Conservation (phyloP, 306 rosid species). For the Quercus bicolor region DNA sequence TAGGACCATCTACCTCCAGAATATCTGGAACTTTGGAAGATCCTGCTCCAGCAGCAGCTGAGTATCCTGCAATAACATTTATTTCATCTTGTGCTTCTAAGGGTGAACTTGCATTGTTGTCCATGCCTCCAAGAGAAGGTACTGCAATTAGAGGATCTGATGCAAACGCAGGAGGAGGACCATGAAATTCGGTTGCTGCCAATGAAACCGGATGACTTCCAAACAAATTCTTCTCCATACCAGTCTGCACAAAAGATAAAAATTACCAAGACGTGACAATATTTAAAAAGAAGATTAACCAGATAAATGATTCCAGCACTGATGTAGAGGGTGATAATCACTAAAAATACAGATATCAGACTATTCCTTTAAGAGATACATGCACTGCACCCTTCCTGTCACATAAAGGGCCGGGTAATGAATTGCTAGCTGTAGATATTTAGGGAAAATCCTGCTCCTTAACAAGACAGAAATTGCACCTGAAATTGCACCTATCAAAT, state of each 20-base stretch:
- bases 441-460: no score
- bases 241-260: constrained; percentile 62
- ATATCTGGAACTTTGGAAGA: constrained; percentile 64
- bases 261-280: constrained; percentile 4
- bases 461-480: no score
- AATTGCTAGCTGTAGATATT: no score
- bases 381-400: no score
- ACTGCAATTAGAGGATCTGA: constrained; percentile 65
- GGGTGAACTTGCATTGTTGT: constrained; percentile 38
- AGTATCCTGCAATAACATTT: constrained; percentile 33
- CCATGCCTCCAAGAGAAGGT: constrained; percentile 31
- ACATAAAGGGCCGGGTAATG: no score
- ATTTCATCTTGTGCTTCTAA: constrained; percentile 23
- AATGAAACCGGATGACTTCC: constrained; percentile 87
- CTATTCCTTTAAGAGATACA: no score
- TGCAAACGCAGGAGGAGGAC: constrained; percentile 91
- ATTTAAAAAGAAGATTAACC: background rate
- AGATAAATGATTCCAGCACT: constrained; percentile 6
- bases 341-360: background rate
- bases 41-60: constrained; percentile 50
- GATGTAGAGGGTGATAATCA: background rate
- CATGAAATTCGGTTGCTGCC: constrained; percentile 52
- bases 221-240: constrained; percentile 87
- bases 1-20: constrained; percentile 70
- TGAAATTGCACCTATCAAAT: no score